Base-by-base conservation (phyloP, 805 yeast species). In the Wickerhamiella dianesei region DNA sequence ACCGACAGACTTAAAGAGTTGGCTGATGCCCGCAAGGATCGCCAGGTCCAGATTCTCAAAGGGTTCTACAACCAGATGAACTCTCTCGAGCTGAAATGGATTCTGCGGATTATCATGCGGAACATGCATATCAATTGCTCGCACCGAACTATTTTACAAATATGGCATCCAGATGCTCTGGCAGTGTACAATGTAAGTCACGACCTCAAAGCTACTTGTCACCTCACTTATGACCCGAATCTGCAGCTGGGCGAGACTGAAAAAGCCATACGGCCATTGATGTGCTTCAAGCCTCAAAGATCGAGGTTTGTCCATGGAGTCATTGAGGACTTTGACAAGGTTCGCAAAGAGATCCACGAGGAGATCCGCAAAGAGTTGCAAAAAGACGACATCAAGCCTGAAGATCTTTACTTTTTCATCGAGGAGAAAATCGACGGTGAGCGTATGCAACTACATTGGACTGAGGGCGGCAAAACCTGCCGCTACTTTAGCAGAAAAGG, bases 381-480 rank as follows among this genome's bases (percentile, higher is more conserved):
- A 20, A 40, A 8, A 45, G 47, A 40, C 14, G 16, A 2, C 4
- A 37, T 8, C 18, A 40, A 3, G 5, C 3, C 16, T n/a, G 37
- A 44, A 3, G 35, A 19, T 3, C 4, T 17, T 14, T 66, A 70
- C 21, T 85, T 86, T 56, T 72, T 71, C 45, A 76, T 89, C 8
- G 97, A 89, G 58, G 96, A 89, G 60, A 89, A 89, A 59, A 73
- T 87, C 65, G 96, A 89, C 62, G 98, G 97, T 2, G 96, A 89
- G 61, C 66, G 98, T 53, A 77, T 85, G 55, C 79, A 84, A 46
- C 53, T 87, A 41, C 98, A 89, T 60, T 75, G 77, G 65, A 61
- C 67, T 40, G 64, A 75, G 6, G 59, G 59, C 48, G 79, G 74
- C 9, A 55, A 57, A 36, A 50, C 48, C 32, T 74, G 73, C 58